Base-by-base conservation (phyloP, 148 eudicot species). In the Heliamphora exappendiculata region DNA sequence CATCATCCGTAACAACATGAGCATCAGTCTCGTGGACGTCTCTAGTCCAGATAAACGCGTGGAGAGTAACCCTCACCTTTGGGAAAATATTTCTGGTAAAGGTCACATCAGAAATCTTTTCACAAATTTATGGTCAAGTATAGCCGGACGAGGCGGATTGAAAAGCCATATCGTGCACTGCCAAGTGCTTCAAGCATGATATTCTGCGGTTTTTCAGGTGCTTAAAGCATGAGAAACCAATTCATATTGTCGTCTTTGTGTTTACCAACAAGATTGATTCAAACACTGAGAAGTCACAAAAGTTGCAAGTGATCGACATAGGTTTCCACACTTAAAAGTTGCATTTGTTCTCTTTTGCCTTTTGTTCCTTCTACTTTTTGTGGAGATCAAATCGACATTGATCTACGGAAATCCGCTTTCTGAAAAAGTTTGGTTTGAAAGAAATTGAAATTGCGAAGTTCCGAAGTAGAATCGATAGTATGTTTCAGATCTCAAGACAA, bases 161-260 rank as follows among this genome's bases (percentile, higher is more conserved):
- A 94, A 91, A 88, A 93, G 97, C 76, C 94, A 90, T 77, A 93
- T 91, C 59, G 89, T 91, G 77, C 98, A 93, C 57, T 93, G 97
- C 79, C 98, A 91, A 79, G 96, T 91, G 78, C 92, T 89, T 75
- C 92, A 78, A 53, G 81, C 58, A 16, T 78, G 49, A 78, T 5
- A 31, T 88, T 58, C 85, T 64, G 8, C 91, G 75, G 93, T 86
- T 41, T 89, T 91, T 78, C 96, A 89, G 80, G 91, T 91, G 78
- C 89, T 89, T 76, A 88, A 70, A 71, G 80, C 66, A 29, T 71
- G 29, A 71, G 37, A 67, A 67, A 4, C 17, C 31, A 17, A 41
- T 41, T 41, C 33, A 24, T 19, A 4, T 41, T 39, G 55, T 37
- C 67, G 14, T 62, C 67, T 62, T 39, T 67, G 55, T 51, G n/a